Evolutionary conservation across 2,329 filamentous ascomycete species (phyloP).

Genomic region (Scedosporium minutisporum): DNA sequence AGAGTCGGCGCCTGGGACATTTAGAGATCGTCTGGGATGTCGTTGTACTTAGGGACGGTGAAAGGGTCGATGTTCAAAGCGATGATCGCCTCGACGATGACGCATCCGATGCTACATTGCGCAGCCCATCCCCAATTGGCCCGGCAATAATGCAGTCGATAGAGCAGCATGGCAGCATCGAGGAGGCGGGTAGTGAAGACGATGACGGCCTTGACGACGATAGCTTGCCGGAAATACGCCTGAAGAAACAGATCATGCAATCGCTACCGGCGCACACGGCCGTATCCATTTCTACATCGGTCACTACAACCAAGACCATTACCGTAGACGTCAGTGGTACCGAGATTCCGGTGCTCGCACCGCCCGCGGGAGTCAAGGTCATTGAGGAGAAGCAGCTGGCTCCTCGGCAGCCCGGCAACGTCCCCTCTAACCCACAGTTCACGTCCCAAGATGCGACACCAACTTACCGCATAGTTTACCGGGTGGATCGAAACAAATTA

Average conservation of each 20-base stretch:
- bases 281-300: constrained; percentile 51
- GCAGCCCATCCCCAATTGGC: neutral
- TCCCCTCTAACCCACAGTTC: constrained; percentile 11
- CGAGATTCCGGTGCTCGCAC: constrained; percentile 38
- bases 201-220: constrained; percentile 33
- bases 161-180: constrained; percentile 20
- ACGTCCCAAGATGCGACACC: constrained; percentile 15
- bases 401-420: neutral
- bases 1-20: constrained; percentile 32
- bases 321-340: constrained; percentile 52
- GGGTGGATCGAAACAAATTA: constrained; percentile 43
- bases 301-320: constrained; percentile 52
- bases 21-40: constrained; percentile 59
- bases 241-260: constrained; percentile 44
- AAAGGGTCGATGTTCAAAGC: constrained; percentile 44
- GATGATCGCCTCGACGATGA: constrained; percentile 15
- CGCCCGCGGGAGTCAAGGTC: constrained; percentile 49
- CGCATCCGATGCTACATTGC: neutral
- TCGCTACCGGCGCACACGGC: constrained; percentile 45
- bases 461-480: constrained; percentile 50
- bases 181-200: constrained; percentile 21
- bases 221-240: constrained; percentile 23
- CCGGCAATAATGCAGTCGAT: constrained; percentile 11
- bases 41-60: constrained; percentile 50
- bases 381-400: constrained; percentile 33